These are phyloP conservation scores for Bryoerythrophyllum caledonicum DNA, from an alignment of 225 moss, liverwort and hornwort species.

Conservation along the genomic window DNA sequence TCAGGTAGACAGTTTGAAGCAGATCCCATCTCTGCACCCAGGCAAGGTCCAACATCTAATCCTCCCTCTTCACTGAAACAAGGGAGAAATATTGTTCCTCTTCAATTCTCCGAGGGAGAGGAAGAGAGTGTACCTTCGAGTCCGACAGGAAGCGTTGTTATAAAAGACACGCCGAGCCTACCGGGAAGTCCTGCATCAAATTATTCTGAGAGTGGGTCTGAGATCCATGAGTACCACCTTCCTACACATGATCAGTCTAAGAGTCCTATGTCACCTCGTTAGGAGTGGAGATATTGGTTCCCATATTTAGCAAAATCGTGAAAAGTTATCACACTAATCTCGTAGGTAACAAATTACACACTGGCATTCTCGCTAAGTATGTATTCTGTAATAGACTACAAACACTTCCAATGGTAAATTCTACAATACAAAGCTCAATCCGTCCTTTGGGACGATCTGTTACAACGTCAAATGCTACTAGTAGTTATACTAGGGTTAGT, in stretches of 20 bases:
- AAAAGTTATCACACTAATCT: neutral
- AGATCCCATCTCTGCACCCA: constrained; percentile 14
- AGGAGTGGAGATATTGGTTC: constrained; percentile 28
- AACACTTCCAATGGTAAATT: constrained; percentile 2
- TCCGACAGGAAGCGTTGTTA: constrained; percentile 61
- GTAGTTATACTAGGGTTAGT: neutral
- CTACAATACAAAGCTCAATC: constrained; percentile 22
- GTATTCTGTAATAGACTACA: constrained; percentile 14
- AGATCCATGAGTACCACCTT: constrained; percentile 31
- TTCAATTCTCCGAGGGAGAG: constrained; percentile 21
- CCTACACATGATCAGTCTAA: constrained; percentile 12
- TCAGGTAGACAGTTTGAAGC: constrained; percentile 26
- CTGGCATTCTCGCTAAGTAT: constrained; percentile 1
- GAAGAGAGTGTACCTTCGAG: constrained; percentile 55
- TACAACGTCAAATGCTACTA: neutral
- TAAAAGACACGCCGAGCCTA: constrained; percentile 58
- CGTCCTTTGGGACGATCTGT: neutral
- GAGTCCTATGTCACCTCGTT: constrained; percentile 34
- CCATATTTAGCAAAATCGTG: constrained; percentile 20
- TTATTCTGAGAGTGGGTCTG: constrained; percentile 48
- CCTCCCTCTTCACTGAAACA: constrained; percentile 28
- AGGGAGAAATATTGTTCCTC: constrained; percentile 10
- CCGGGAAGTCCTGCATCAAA: constrained; percentile 50
- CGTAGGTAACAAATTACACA: constrained; percentile 6
- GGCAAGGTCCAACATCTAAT: constrained; percentile 19